Conservation (phyloP, 345 rosid species). For the Erucastrum elatum region DNA sequence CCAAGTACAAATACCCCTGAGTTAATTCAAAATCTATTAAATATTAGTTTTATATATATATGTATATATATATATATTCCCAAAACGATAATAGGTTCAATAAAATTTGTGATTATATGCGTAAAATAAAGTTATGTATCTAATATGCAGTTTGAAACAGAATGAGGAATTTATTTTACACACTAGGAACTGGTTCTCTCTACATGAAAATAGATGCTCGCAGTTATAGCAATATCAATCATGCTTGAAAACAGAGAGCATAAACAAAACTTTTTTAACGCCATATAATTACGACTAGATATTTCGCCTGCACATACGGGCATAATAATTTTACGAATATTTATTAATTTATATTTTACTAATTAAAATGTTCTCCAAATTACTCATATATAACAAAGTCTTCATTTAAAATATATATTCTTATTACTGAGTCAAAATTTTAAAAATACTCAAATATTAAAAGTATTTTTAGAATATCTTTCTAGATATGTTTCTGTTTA, state of each 20-base stretch:
- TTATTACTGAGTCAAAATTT: no score
- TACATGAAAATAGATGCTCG: background rate
- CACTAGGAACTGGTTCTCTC: background rate
- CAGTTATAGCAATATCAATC: background rate
- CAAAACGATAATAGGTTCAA: slow-evolving; percentile 11
- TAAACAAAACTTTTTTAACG: background rate
- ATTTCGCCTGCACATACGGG: no score
- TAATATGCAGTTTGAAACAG: background rate
- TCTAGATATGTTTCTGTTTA: no score
- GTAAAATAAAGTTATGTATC: background rate
- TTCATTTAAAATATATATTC: no score
- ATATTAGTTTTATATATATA: background rate
- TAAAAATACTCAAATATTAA: no score
- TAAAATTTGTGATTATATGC: slow-evolving; percentile 13
- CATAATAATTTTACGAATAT: no score
- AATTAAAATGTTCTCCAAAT: no score
- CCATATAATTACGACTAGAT: no score
- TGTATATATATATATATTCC: background rate
- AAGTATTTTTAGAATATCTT: no score
- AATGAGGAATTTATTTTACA: background rate
- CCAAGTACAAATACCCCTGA: slow-evolving; percentile 10
- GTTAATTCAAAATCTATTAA: background rate
- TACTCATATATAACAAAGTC: no score
- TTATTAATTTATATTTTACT: no score
- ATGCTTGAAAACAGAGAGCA: background rate